Percentiles rank a stretch among this genome's conserved stretches.
Evolutionary conservation across 2,329 filamentous ascomycete species (phyloP).

Genomic region (Ceratocystis papillata): DNA sequence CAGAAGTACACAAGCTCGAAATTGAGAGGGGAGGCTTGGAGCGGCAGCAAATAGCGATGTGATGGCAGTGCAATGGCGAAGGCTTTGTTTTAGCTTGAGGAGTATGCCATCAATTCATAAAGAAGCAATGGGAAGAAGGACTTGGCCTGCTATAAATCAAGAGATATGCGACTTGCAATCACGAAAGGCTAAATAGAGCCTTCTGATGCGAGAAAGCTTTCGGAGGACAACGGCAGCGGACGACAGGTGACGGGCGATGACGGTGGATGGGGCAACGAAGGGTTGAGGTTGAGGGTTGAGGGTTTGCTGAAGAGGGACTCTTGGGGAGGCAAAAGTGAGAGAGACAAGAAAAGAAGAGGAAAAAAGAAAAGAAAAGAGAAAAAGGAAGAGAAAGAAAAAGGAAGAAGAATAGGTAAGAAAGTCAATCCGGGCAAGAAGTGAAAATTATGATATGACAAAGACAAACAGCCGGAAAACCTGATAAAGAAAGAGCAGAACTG

Average conservation of each 20-base stretch:
- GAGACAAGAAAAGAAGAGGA: background rate
- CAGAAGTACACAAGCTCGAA: background rate
- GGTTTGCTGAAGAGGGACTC: background rate
- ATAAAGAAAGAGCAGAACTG: background rate
- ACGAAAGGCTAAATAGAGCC: conserved; percentile 11
- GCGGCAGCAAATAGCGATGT: background rate
- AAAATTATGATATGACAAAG: conserved; percentile 14
- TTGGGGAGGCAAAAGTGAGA: background rate
- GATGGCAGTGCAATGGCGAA: background rate
- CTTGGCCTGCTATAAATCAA: background rate
- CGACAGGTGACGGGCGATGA: background rate
- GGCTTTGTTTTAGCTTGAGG: background rate
- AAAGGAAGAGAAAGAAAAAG: background rate
- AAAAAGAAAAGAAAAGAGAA: background rate
- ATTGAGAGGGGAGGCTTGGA: background rate
- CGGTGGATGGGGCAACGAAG: background rate
- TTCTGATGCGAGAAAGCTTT: background rate
- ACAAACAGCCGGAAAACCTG: conserved; percentile 10
- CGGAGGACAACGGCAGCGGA: background rate
- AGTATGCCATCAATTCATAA: conserved; percentile 6
- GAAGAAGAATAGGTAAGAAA: background rate
- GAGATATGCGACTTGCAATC: conserved; percentile 18
- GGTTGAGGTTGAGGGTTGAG: conserved; percentile 12
- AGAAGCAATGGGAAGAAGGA: background rate
- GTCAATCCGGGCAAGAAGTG: background rate